A percentile compares a stretch with the other conserved stretches of the same genome.
Conservation (phyloP, 352 stramenopile genomes). For the Globisporangium ultimum region DNA sequence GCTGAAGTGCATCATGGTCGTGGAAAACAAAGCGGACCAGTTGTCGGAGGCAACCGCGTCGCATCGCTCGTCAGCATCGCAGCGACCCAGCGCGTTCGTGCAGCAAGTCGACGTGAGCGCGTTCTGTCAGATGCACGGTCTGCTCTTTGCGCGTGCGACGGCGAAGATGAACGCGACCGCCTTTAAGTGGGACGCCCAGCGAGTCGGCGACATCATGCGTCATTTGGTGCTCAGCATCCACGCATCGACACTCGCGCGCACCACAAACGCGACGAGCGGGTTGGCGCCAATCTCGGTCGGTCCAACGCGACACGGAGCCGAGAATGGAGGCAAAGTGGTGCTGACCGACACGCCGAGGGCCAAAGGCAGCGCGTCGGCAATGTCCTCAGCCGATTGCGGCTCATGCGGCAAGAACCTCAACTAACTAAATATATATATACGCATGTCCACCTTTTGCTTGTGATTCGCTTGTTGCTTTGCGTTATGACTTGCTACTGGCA, state of each 20-base stretch:
- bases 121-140: slow-evolving; percentile 55
- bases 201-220: slow-evolving; percentile 48
- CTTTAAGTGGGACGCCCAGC: slow-evolving; percentile 56
- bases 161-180: slow-evolving; percentile 61
- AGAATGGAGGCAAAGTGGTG: slow-evolving; percentile 7
- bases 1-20: slow-evolving; percentile 82
- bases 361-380: neutral
- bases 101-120: slow-evolving; percentile 33
- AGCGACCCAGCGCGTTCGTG: slow-evolving; percentile 35
- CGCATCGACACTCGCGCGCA: slow-evolving; percentile 29
- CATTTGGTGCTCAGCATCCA: slow-evolving; percentile 65
- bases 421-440: neutral
- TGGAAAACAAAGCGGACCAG: slow-evolving; percentile 91
- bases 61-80: neutral
- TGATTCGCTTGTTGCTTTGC: neutral
- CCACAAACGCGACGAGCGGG: neutral
- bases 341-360: slow-evolving; percentile 5
- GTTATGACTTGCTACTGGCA: neutral
- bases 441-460: no score
- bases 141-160: slow-evolving; percentile 61
- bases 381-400: slow-evolving; percentile 11
- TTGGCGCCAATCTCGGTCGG: neutral
- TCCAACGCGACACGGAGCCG: neutral
- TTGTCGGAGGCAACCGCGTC: slow-evolving; percentile 18
- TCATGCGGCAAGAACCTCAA: slow-evolving; percentile 12